Percentiles rank a stretch among this genome's conserved stretches.
Conservation (phyloP, 306 rosid species). For the Glycine latifolia region DNA sequence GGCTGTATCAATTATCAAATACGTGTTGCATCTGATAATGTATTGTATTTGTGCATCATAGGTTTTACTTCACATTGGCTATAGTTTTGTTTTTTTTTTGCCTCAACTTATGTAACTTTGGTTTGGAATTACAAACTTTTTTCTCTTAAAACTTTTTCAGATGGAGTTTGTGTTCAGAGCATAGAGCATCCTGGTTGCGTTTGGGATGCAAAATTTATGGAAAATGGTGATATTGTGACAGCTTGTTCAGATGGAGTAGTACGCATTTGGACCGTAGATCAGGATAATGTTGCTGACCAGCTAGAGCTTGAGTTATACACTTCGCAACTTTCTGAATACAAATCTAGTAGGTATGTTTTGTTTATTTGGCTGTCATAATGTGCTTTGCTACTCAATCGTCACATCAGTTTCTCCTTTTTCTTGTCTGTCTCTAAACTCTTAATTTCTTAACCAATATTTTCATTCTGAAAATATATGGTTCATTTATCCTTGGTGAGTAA, state of each 20-base stretch:
- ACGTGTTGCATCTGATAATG: too few relatives aligned
- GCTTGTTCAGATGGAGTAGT: conserved; percentile 94
- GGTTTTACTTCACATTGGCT: neutral
- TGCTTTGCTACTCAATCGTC: neutral
- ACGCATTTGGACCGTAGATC: conserved; percentile 81
- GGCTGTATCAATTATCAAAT: too few relatives aligned
- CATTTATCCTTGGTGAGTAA: conserved; percentile 22
- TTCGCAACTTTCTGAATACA: conserved; percentile 75
- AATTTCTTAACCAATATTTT: conserved; percentile 31
- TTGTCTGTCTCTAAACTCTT: conserved; percentile 31
- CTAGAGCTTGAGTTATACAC: conserved; percentile 72
- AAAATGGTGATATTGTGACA: conserved; percentile 92
- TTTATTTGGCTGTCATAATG: conserved; percentile 36
- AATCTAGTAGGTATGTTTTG: conserved; percentile 72
- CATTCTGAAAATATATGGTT: conserved; percentile 37
- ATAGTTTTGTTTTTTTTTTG: neutral
- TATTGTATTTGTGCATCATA: neutral
- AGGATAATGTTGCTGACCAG: conserved; percentile 73
- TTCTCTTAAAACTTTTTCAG: conserved; percentile 54
- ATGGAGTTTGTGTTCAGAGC: conserved; percentile 91
- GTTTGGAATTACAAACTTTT: conserved; percentile 15
- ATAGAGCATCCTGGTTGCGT: conserved; percentile 99
- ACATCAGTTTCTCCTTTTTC: conserved; percentile 32
- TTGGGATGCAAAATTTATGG: conserved; percentile 97
- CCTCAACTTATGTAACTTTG: conserved; percentile 31